Base-by-base conservation (phyloP, 1,284 basidiomycete species). In the Austropuccinia psidii region DNA sequence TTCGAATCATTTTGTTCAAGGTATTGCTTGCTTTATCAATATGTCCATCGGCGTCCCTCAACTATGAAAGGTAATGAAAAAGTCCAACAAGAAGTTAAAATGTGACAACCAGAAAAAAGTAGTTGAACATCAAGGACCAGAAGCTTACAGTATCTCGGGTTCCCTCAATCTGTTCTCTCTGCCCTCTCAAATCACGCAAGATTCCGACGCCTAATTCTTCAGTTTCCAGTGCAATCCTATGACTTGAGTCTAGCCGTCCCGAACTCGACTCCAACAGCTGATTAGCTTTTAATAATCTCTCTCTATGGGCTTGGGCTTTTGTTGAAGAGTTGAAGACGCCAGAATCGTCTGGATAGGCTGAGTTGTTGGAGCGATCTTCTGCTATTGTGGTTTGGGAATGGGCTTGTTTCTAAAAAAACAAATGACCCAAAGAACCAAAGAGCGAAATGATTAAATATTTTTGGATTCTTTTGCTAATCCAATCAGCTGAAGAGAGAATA, bases 161-260 rank as follows among this genome's bases (percentile, higher is more conserved):
- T 79, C 96, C 90, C 83, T 96, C 90, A 76, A 98, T 94, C 82
- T 95, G 93, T 80, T 98, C 96, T 76, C 96, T 83, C 83, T 99
- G 96, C 1, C 85, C 84, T 64, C 93, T 83, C 76, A 99, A 83
- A 79, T 90, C 93, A 78, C 88, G 82, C 76, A 99, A 80, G 78
- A 99, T 98, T 77, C 93, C 93, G 15, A 93, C 88, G 11, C 96
- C 96, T 43, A 98, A 88, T 78, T 91, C 88, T 82, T 98, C 96
- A 9, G 96, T 98, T 84, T 98, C 94, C 31, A 98, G 83, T 7
- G 95, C 95, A 55, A 98, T 87, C 27, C 93, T 85, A 76, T 97
- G 92, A 21, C 90, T 92, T 76, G 96, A 93, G 77, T 93, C 87
- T 65, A 99, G 82, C 55, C 96, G 84, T 75, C 88, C 85, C 0